These are phyloP conservation scores for Ceratocystis ficicola DNA, from an alignment of 2,329 filamentous ascomycete species.

Conservation along the genomic window DNA sequence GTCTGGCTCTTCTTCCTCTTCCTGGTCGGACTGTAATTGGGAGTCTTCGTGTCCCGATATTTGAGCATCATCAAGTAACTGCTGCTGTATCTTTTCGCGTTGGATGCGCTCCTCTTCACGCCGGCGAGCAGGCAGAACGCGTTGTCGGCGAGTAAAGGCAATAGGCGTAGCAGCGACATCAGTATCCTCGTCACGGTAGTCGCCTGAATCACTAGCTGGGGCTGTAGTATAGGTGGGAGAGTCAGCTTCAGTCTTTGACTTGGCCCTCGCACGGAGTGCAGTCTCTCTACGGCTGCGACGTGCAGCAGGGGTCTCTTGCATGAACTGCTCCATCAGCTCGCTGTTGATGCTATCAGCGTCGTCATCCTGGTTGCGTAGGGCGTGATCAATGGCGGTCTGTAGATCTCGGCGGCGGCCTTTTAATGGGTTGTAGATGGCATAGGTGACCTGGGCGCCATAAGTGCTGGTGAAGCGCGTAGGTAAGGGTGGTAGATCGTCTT, in stretches of 20 bases:
- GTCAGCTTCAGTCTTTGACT: neutral
- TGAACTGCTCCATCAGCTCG: slow-evolving; percentile 21
- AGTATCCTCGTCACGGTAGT: slow-evolving; percentile 6
- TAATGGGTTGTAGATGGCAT: slow-evolving; percentile 24
- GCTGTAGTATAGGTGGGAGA: neutral
- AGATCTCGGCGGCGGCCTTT: slow-evolving; percentile 24
- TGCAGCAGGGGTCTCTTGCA: slow-evolving; percentile 18
- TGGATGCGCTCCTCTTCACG: slow-evolving; percentile 12
- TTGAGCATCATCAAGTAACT: neutral
- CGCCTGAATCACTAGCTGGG: neutral
- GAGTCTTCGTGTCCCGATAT: neutral
- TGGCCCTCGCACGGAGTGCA: neutral
- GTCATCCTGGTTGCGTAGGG: slow-evolving; percentile 22
- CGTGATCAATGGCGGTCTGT: slow-evolving; percentile 23
- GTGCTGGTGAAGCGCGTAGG: slow-evolving; percentile 24
- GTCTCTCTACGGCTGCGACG: slow-evolving; percentile 14
- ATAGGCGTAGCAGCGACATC: neutral
- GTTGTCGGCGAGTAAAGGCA: slow-evolving; percentile 14
- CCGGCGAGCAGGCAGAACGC: slow-evolving; percentile 15
- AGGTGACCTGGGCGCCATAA: slow-evolving; percentile 25
- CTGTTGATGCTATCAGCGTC: slow-evolving; percentile 19
- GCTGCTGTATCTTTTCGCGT: slow-evolving; percentile 2
- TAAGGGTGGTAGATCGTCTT: slow-evolving; percentile 24
- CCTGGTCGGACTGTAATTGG: neutral
- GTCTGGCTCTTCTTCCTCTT: neutral